Evolutionary conservation across 2,329 filamentous ascomycete genomes (phyloP).

Genomic region (Apiospora aurea): DNA sequence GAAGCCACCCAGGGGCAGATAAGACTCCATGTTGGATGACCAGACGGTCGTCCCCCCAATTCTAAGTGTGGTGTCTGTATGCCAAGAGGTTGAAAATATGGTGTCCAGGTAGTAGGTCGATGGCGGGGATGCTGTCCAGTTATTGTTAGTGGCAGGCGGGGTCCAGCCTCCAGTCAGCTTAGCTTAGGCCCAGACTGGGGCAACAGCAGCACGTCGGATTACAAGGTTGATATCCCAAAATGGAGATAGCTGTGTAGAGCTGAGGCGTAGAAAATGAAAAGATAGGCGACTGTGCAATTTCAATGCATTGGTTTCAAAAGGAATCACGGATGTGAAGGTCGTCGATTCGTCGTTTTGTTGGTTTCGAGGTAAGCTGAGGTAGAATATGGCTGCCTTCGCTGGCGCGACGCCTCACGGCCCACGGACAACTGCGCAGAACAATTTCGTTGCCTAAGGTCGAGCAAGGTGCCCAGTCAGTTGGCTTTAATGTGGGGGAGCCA

Average conservation of each 20-base stretch:
- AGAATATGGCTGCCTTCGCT: slow-evolving; percentile 17
- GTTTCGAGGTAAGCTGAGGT: not conserved
- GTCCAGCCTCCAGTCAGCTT: not conserved
- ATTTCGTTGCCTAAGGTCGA: slow-evolving; percentile 17
- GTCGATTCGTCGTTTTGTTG: not conserved
- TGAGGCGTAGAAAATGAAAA: not conserved
- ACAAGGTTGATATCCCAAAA: slow-evolving; percentile 13
- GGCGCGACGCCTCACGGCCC: not conserved
- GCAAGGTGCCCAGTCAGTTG: not conserved
- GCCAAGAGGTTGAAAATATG: not conserved
- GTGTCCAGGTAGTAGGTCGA: not conserved
- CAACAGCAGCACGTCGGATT: not conserved
- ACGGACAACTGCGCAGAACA: not conserved
- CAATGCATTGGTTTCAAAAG: not conserved
- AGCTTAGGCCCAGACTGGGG: not conserved
- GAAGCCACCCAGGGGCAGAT: slow-evolving; percentile 58
- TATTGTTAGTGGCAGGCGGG: slow-evolving; percentile 16
- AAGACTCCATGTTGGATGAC: slow-evolving; percentile 56
- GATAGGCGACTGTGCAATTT: not conserved
- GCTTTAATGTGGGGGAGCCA: not conserved
- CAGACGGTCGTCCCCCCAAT: not conserved
- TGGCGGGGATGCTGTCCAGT: not conserved
- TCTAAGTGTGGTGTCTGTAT: not conserved
- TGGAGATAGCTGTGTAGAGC: not conserved
- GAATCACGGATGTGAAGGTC: not conserved